A percentile compares a stretch with the other conserved stretches of the same genome.
These are phyloP conservation scores for Apiospora kogelbergensis DNA, from an alignment of 2,329 filamentous ascomycete species.

Conservation along the genomic window DNA sequence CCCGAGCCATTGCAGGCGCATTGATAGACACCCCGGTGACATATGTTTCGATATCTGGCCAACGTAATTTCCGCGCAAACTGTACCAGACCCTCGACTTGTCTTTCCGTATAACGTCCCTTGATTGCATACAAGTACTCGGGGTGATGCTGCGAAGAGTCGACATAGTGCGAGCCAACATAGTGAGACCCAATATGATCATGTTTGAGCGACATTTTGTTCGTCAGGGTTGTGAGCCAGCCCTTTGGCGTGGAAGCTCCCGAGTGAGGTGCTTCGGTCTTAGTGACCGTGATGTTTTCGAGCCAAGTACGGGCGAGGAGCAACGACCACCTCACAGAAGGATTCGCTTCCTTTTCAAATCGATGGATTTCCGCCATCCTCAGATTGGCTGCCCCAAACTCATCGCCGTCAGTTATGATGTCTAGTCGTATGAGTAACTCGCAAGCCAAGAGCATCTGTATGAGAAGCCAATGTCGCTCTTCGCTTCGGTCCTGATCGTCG, in stretches of 20 bases:
- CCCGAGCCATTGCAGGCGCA: slow-evolving; percentile 42
- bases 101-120: slow-evolving; percentile 54
- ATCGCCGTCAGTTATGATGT: slow-evolving; percentile 61
- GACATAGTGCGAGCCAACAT: slow-evolving; percentile 34
- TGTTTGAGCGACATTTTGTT: slow-evolving; percentile 50
- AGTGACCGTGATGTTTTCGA: slow-evolving; percentile 65
- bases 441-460: slow-evolving; percentile 65
- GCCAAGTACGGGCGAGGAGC: slow-evolving; percentile 62
- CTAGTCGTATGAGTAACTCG: slow-evolving; percentile 64
- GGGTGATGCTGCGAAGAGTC: slow-evolving; percentile 34
- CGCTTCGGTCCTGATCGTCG: slow-evolving; percentile 50
- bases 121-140: slow-evolving; percentile 47
- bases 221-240: slow-evolving; percentile 60
- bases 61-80: slow-evolving; percentile 62
- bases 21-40: slow-evolving; percentile 49
- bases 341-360: slow-evolving; percentile 63
- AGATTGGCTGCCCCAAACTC: slow-evolving; percentile 53
- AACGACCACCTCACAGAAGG: slow-evolving; percentile 67
- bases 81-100: slow-evolving; percentile 63
- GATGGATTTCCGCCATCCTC: slow-evolving; percentile 56
- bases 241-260: slow-evolving; percentile 32
- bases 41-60: slow-evolving; percentile 60
- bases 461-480: slow-evolving; percentile 67
- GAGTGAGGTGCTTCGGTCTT: slow-evolving; percentile 39
- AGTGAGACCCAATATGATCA: slow-evolving; percentile 23